These are phyloP conservation scores for Xanthoparmelia taractica DNA, from an alignment of 495 filamentous ascomycete genomes.

Conservation along the genomic window DNA sequence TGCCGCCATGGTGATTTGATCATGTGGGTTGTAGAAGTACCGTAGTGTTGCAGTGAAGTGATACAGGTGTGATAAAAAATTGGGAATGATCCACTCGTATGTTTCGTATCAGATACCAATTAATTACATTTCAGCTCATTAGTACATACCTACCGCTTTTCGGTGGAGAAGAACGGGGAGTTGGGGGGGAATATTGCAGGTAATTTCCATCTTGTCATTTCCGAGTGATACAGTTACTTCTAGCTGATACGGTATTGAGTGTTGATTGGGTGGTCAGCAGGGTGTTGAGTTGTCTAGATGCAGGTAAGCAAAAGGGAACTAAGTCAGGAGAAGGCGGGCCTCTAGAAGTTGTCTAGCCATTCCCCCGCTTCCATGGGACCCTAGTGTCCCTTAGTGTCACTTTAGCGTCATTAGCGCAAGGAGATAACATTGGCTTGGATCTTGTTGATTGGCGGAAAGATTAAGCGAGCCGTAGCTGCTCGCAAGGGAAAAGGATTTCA, in stretches of 20 bases:
- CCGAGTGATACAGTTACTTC: not conserved
- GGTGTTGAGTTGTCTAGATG: not conserved
- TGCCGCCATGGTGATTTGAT: constrained; percentile 1
- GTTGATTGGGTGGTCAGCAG: not conserved
- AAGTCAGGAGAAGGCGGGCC: not conserved
- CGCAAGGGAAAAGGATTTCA: not conserved
- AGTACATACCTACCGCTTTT: too few species aligned
- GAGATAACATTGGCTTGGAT: not conserved
- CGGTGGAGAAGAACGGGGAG: too few species aligned
- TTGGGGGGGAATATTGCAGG: not conserved
- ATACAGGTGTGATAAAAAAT: too few species aligned
- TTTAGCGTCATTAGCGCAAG: too few species aligned
- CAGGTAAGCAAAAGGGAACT: not conserved
- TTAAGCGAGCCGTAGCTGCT: not conserved
- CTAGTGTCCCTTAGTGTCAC: too few species aligned
- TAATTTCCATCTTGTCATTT: constrained; percentile 4
- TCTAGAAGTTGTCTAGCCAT: not conserved
- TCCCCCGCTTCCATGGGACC: not conserved
- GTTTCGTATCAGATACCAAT: too few species aligned
- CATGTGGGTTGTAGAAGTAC: constrained; percentile 6
- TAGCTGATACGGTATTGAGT: not conserved
- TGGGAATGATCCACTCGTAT: constrained; percentile 1
- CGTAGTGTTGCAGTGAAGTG: too few species aligned
- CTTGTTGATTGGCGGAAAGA: not conserved
- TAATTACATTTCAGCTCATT: too few species aligned